Conservation (phyloP, 1,284 basidiomycete species). For the Termitomyces sp. region DNA sequence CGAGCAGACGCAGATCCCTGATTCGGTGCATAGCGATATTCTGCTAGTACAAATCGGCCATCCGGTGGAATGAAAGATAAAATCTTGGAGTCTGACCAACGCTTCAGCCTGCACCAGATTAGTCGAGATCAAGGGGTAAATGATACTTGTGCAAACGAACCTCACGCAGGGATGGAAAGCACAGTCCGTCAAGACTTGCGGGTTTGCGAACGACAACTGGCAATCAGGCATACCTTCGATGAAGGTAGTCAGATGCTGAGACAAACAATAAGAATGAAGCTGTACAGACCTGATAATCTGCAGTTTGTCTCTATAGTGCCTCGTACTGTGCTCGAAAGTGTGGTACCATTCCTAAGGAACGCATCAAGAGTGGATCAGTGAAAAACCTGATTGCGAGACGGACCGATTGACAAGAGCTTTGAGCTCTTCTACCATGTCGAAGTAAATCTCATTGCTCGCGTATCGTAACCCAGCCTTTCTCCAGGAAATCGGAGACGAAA, state of each 20-base stretch:
- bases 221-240: constrained; percentile 82
- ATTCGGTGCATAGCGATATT: constrained; percentile 68
- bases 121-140: background rate
- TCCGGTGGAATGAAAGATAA: constrained; percentile 95
- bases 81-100: constrained; percentile 75
- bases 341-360: constrained; percentile 60
- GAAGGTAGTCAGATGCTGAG: background rate
- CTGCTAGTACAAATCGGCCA: constrained; percentile 82
- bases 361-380: background rate
- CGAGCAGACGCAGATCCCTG: constrained; percentile 24
- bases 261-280: background rate
- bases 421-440: constrained; percentile 86
- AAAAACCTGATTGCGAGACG: background rate
- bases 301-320: constrained; percentile 82
- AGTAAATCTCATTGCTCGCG: constrained; percentile 90
- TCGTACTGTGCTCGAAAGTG: constrained; percentile 69
- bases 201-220: constrained; percentile 75
- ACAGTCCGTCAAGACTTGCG: constrained; percentile 69
- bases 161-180: constrained; percentile 91
- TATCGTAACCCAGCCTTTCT: constrained; percentile 82
- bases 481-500: constrained; percentile 94
- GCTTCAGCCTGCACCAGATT: constrained; percentile 51
- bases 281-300: constrained; percentile 66
- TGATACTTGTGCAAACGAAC: constrained; percentile 51
- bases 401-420: constrained; percentile 82